These are phyloP conservation scores for Isoetes engelmannii DNA, from an alignment of 83 land plant genomes.

Conservation along the genomic window DNA sequence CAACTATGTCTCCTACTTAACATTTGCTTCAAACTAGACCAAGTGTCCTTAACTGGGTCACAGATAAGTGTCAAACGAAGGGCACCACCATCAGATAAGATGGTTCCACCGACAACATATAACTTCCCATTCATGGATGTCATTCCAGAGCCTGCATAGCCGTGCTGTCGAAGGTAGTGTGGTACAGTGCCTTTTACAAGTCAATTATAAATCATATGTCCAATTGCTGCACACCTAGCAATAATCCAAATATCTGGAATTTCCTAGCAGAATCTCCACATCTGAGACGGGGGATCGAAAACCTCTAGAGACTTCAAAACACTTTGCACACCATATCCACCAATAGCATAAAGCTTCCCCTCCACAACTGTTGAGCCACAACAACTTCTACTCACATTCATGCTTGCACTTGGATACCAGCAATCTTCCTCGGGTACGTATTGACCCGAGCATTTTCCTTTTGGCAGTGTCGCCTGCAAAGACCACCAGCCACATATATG, in stretches of 20 bases:
- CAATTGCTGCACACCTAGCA: conserved; percentile 22
- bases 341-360: conserved; percentile 17
- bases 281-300: conserved; percentile 1
- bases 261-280: not conserved
- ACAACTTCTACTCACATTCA: conserved; percentile 17
- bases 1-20: conserved; percentile 14
- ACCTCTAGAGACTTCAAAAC: conserved; percentile 19
- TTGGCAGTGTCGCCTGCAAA: not conserved
- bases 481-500: conserved; percentile 22
- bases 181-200: conserved; percentile 11
- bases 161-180: not conserved
- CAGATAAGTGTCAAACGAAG: conserved; percentile 10
- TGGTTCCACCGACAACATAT: conserved; percentile 18
- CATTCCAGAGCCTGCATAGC: conserved; percentile 9
- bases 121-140: not conserved
- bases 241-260: conserved; percentile 13
- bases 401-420: conserved; percentile 9
- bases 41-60: conserved; percentile 1
- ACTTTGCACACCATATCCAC: conserved; percentile 12
- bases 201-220: conserved; percentile 12
- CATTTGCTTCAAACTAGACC: conserved; percentile 9
- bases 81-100: conserved; percentile 19
- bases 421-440: conserved; percentile 5
- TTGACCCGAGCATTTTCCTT: conserved; percentile 8
- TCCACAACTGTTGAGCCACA: conserved; percentile 21